These are phyloP conservation scores for Phytopythium vexans DNA, from an alignment of 352 stramenopile genomes.

Conservation along the genomic window DNA sequence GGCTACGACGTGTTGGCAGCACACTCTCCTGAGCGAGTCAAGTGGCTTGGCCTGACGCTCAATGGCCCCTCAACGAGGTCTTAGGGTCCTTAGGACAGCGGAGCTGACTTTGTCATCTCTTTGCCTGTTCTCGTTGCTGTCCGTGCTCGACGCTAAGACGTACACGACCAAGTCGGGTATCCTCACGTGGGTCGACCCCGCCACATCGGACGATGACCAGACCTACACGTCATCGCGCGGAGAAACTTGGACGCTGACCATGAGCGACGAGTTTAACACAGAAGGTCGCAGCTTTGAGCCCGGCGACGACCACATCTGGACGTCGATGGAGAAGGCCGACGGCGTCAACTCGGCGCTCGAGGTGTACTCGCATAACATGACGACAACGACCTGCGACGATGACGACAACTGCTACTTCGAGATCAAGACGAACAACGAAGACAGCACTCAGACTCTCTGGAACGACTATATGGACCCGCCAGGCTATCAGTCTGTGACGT, in stretches of 20 bases:
- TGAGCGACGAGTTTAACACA: slow-evolving; percentile 91
- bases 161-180: slow-evolving; percentile 11
- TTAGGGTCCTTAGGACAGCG: too few relatives aligned
- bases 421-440: slow-evolving; percentile 31
- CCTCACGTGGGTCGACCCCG: slow-evolving; percentile 19
- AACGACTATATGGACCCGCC: slow-evolving; percentile 31
- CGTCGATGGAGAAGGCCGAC: slow-evolving; percentile 29
- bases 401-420: slow-evolving; percentile 27
- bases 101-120: too few relatives aligned
- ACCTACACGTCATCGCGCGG: slow-evolving; percentile 14
- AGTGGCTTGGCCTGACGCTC: too few relatives aligned
- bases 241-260: slow-evolving; percentile 52
- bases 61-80: too few relatives aligned
- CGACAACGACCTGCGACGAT: slow-evolving; percentile 29
- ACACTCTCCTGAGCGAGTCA: too few relatives aligned
- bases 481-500: slow-evolving; percentile 15
- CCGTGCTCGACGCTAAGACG: too few relatives aligned
- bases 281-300: slow-evolving; percentile 47
- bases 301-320: slow-evolving; percentile 87
- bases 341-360: slow-evolving; percentile 81
- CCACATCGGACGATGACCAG: slow-evolving; percentile 9
- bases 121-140: too few relatives aligned
- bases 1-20: too few relatives aligned
- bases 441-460: slow-evolving; percentile 39
- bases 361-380: slow-evolving; percentile 84